phyloP scores from a whole-genome alignment of 2,329 filamentous ascomycete species.

The Plectosphaerella sp. region DNA sequence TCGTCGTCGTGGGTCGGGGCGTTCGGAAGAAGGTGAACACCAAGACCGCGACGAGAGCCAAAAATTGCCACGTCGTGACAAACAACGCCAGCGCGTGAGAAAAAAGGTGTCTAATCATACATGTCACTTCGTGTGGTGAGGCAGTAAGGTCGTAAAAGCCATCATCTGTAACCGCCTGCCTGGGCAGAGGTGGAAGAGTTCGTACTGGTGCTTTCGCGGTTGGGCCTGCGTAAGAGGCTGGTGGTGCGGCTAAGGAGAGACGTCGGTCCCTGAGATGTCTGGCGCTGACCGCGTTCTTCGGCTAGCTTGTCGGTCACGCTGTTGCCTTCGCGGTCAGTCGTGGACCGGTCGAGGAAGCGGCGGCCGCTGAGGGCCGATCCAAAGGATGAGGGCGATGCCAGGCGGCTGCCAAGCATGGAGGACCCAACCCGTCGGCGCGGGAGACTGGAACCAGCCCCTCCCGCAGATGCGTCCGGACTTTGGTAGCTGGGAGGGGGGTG shows the following conservation, averaged over 20 bases:
- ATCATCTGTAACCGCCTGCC: slow-evolving; percentile 40
- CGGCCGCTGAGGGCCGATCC: slow-evolving; percentile 31
- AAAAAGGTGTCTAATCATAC: slow-evolving; percentile 13
- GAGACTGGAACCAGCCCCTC: slow-evolving; percentile 35
- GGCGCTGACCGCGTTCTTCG: slow-evolving; percentile 39
- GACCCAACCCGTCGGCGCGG: slow-evolving; percentile 50
- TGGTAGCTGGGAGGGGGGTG: slow-evolving; percentile 21
- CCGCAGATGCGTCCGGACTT: slow-evolving; percentile 24
- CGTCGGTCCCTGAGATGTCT: slow-evolving; percentile 38
- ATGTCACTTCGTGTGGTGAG: slow-evolving; percentile 8
- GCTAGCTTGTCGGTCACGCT: slow-evolving; percentile 27
- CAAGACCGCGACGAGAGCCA: slow-evolving; percentile 8
- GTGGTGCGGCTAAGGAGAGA: slow-evolving; percentile 36
- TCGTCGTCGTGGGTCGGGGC: slow-evolving; percentile 11
- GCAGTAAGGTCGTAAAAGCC: slow-evolving; percentile 20
- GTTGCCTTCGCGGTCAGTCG: slow-evolving; percentile 34
- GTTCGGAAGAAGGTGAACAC: slow-evolving; percentile 7
- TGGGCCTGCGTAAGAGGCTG: slow-evolving; percentile 39
- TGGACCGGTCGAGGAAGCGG: slow-evolving; percentile 44
- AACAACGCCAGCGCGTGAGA: slow-evolving; percentile 10
- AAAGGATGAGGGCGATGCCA: slow-evolving; percentile 33
- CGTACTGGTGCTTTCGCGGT: slow-evolving; percentile 37
- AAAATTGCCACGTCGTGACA: slow-evolving; percentile 11
- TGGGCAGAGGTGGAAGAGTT: slow-evolving; percentile 34
- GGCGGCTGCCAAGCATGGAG: slow-evolving; percentile 39